Percentiles rank a stretch among this genome's conserved stretches.
phyloP scores from a whole-genome alignment of 441 rosid genomes.

The Macaranga tanarius region DNA sequence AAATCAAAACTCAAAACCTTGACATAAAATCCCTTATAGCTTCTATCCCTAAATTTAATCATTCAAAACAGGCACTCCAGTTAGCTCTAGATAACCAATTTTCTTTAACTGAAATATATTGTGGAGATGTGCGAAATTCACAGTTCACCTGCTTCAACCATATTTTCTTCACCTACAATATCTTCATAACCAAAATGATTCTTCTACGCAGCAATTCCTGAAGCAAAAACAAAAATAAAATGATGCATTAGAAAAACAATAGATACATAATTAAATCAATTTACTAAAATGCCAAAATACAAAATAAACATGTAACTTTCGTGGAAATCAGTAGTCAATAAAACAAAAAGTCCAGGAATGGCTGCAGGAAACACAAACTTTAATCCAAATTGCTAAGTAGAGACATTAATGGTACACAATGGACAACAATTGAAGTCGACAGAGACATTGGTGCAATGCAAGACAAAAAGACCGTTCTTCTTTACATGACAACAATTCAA shows the following conservation, averaged over 20 bases:
- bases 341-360: background rate
- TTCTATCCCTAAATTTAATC: constrained; percentile 46
- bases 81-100: constrained; percentile 63
- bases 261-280: background rate
- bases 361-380: background rate
- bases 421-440: background rate
- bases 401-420: background rate
- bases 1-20: constrained; percentile 56
- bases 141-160: constrained; percentile 55
- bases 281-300: background rate
- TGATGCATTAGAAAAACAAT: constrained; percentile 5
- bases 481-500: too few relatives aligned
- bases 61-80: constrained; percentile 53
- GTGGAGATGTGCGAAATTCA: constrained; percentile 42
- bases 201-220: constrained; percentile 91
- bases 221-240: constrained; percentile 24
- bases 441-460: background rate
- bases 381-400: background rate
- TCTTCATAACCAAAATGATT: constrained; percentile 49
- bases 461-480: background rate
- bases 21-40: constrained; percentile 62
- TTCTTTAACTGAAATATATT: constrained; percentile 47
- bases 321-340: background rate
- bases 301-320: background rate
- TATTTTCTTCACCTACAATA: constrained; percentile 53